Evolutionary conservation across 1,139 yeast species (phyloP), one percentile per base, ranked within the genome.

Genomic region (Pichia sp.): DNA sequence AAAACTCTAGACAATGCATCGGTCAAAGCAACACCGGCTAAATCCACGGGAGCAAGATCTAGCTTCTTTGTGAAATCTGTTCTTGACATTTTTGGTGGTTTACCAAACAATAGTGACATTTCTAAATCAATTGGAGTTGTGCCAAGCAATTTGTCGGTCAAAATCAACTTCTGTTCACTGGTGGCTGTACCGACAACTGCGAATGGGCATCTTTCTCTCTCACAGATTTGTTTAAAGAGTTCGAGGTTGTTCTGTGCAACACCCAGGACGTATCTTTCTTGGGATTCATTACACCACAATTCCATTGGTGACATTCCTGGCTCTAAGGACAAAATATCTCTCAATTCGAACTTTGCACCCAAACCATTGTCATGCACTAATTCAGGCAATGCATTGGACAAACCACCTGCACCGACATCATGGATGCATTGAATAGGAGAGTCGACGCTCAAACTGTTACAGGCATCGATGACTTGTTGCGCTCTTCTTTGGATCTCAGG

Each of bases 281-380:
- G 99, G 5, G 99, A 95, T 74, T 95, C 99, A 67, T 95, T 92
- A 81, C 99, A 95, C 99, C 99, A 95, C 63, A 95, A 90, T 75
- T 95, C 99, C 96, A 93, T 89, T 54, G 99, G 98, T 8, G 98
- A 92, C 98, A 95, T 90, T 56, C 98, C 96, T 50, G 97, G 96
- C 72, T 95, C 99, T 61, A 90, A 81, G 42, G 92, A 85, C 56
- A 96, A 82, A 55, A 95, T 86, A 56, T 92, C 88, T 73, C 99
- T 85, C 60, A 95, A 80, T 70, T 95, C 97, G 62, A 95, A 93
- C 62, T 71, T 79, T 45, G 97, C 99, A 70, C 99, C 99, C 59
- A 95, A 79, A 61, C 87, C 95, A 70, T 93, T 93, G 70, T 95
- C 99, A 67, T 95, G 98, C 43, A 93, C 99, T 63, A 95, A 80